These are phyloP conservation scores for Pseudozyma pruni DNA, from an alignment of 1,284 basidiomycete genomes.

Conservation along the genomic window DNA sequence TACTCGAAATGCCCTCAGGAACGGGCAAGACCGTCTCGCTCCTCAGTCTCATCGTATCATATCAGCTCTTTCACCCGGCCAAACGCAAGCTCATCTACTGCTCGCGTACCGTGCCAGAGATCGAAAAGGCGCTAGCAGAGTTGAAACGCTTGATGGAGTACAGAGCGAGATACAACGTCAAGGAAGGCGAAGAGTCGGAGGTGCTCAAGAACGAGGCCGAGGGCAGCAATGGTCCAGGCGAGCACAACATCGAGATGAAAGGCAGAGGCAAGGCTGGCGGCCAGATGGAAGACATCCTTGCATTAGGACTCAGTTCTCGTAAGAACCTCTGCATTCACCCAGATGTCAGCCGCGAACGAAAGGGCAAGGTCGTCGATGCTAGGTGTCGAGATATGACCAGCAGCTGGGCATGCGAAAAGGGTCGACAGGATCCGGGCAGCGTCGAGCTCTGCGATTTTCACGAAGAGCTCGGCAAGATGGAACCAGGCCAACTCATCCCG, in stretches of 20 bases:
- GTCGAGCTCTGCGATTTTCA: conserved; percentile 94
- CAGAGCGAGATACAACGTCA: conserved; percentile 71
- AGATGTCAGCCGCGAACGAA: conserved; percentile 95
- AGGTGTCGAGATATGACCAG: conserved; percentile 95
- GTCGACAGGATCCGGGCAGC: conserved; percentile 86
- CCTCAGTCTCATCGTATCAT: conserved; percentile 94
- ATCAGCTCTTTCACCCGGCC: conserved; percentile 92
- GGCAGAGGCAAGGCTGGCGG: conserved; percentile 43
- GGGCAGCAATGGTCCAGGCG: conserved; percentile 24
- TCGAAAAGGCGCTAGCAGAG: conserved; percentile 97
- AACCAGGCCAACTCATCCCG: conserved; percentile 85
- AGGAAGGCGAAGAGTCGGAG: conserved; percentile 72
- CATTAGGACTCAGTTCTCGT: conserved; percentile 90
- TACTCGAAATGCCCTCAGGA: conserved; percentile 99
- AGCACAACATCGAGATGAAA: conserved; percentile 41
- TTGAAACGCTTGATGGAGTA: conserved; percentile 94
- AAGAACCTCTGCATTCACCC: conserved; percentile 98
- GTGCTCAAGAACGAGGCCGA: conserved; percentile 74
- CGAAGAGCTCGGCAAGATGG: conserved; percentile 84
- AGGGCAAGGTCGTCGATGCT: conserved; percentile 96
- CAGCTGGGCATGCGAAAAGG: conserved; percentile 83
- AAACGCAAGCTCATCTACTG: conserved; percentile 97
- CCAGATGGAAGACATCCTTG: conserved; percentile 76
- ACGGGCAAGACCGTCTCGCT: conserved; percentile 99
- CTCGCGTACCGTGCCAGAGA: conserved; percentile 99